These are phyloP conservation scores for Tolypocladium guangdongense DNA, from an alignment of 2,329 filamentous ascomycete species.

Conservation along the genomic window DNA sequence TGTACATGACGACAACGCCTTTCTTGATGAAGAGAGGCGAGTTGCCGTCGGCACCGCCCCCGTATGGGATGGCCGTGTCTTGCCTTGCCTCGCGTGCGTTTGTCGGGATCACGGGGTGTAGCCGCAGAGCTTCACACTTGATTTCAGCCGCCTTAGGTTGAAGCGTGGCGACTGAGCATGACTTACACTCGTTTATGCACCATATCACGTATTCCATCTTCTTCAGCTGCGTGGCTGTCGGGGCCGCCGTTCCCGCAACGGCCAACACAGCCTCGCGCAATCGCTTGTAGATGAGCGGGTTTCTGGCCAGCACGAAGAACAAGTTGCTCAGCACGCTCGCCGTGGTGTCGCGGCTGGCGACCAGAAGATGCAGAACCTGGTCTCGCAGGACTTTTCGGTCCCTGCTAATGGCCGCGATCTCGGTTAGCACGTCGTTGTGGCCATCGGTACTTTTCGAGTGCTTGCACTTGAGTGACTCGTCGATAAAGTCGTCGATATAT, in stretches of 20 bases:
- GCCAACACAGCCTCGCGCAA: constrained; percentile 30
- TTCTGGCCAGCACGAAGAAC: constrained; percentile 29
- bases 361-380: constrained; percentile 31
- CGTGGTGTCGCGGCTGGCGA: constrained; percentile 36
- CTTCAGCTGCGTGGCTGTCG: constrained; percentile 37
- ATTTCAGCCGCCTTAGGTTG: not conserved
- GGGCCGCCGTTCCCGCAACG: constrained; percentile 18
- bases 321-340: constrained; percentile 31
- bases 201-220: constrained; percentile 43
- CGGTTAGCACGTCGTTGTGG: constrained; percentile 37
- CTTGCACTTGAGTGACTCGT: constrained; percentile 17
- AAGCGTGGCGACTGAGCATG: too few species aligned
- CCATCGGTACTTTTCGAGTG: constrained; percentile 8
- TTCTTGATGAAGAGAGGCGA: constrained; percentile 37
- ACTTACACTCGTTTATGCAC: constrained; percentile 46
- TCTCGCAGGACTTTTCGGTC: constrained; percentile 28
- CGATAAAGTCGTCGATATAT: constrained; percentile 35
- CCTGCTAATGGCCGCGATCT: constrained; percentile 33
- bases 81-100: constrained; percentile 27
- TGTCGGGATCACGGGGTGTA: constrained; percentile 37
- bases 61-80: constrained; percentile 39
- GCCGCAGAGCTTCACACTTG: constrained; percentile 28
- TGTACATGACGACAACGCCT: constrained; percentile 32
- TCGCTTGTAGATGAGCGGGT: constrained; percentile 30
- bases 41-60: constrained; percentile 37